Percentiles rank a stretch among this genome's conserved stretches.
Evolutionary conservation across 306 rosid species (phyloP).

Genomic region (Echinosophora koreensis): DNA sequence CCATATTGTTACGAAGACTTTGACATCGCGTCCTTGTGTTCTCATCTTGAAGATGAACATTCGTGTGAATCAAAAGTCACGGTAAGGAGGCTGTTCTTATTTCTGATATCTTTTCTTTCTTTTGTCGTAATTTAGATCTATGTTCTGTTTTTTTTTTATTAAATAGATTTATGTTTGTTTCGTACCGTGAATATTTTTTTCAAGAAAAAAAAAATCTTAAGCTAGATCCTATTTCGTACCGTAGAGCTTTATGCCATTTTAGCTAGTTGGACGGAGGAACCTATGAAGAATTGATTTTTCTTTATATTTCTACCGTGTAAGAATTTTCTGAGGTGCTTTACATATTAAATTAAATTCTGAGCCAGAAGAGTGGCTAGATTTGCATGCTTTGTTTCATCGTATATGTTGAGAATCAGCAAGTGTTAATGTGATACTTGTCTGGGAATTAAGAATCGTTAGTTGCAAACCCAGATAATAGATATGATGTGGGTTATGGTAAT

Average conservation of each 20-base stretch:
- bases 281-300: conserved; percentile 12
- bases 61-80: conserved; percentile 86
- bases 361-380: background rate
- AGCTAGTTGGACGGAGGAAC: conserved; percentile 14
- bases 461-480: background rate
- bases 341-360: background rate
- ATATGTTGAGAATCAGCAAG: background rate
- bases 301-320: conserved; percentile 4
- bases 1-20: conserved; percentile 94
- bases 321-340: conserved; percentile 5
- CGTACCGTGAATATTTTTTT: background rate
- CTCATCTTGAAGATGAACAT: conserved; percentile 96
- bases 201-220: background rate
- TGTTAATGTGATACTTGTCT: background rate
- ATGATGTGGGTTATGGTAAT: background rate
- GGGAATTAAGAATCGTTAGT: background rate
- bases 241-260: background rate
- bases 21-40: conserved; percentile 85
- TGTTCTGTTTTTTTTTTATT: background rate
- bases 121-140: conserved; percentile 36
- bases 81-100: conserved; percentile 54
- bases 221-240: conserved; percentile 35
- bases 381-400: background rate
- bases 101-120: conserved; percentile 13
- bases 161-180: conserved; percentile 16